phyloP scores from a whole-genome alignment of 2,329 filamentous ascomycete species.

The Niveomyces coronatus region DNA sequence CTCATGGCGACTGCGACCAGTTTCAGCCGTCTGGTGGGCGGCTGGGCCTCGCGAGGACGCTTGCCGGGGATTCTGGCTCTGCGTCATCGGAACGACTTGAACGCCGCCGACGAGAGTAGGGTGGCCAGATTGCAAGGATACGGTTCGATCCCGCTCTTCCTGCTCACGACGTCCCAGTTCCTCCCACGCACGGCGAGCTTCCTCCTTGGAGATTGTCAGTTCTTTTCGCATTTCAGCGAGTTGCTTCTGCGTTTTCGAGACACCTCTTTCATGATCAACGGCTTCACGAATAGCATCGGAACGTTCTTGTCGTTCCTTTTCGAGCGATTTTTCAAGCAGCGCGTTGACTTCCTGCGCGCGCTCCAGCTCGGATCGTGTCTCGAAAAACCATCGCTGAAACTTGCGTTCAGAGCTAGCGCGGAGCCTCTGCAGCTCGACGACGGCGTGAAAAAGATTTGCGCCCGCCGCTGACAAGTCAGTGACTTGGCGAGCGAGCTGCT shows the following conservation, averaged over 20 bases:
- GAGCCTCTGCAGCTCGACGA: conserved; percentile 88
- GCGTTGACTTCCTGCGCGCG: conserved; percentile 72
- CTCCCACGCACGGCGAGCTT: conserved; percentile 93
- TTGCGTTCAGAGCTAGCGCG: conserved; percentile 93
- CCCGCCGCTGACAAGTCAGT: conserved; percentile 95
- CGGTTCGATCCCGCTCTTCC: conserved; percentile 78
- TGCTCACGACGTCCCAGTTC: conserved; percentile 89
- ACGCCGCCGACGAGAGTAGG: conserved; percentile 87
- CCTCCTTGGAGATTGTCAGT: conserved; percentile 88
- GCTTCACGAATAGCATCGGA: conserved; percentile 57
- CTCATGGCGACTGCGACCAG: conserved; percentile 4
- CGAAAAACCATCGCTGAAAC: conserved; percentile 98
- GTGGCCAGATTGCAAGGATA: conserved; percentile 75
- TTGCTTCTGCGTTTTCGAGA: conserved; percentile 66
- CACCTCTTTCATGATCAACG: conserved; percentile 58
- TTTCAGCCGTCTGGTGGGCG: conserved; percentile 19
- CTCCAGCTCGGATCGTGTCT: conserved; percentile 82
- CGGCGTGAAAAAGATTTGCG: conserved; percentile 93
- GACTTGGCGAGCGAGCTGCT: conserved; percentile 86
- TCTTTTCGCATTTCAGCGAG: conserved; percentile 89
- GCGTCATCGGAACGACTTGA: conserved; percentile 88
- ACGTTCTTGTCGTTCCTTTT: conserved; percentile 60
- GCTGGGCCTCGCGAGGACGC: conserved; percentile 31
- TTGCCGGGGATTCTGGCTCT: conserved; percentile 51
- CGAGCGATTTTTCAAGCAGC: conserved; percentile 65